A percentile compares a stretch with the other conserved stretches of the same genome.
Evolutionary conservation across 2,329 filamentous ascomycete species (phyloP).

Genomic region (Phialophora tarda): DNA sequence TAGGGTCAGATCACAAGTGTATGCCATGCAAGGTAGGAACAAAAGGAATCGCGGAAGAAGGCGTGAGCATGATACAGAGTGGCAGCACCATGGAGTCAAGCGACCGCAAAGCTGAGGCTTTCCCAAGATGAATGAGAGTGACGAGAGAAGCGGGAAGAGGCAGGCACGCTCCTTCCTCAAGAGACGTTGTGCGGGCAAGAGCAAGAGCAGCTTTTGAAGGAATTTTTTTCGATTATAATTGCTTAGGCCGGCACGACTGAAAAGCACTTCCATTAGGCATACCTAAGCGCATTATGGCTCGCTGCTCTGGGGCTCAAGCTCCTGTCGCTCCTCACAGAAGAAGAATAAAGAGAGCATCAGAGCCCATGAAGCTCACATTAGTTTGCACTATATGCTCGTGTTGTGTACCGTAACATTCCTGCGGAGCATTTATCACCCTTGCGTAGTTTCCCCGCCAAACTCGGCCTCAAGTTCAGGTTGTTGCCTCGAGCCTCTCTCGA

Average conservation of each 20-base stretch:
- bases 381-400: not conserved
- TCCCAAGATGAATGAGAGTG: not conserved
- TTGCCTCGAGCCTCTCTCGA: not conserved
- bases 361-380: not conserved
- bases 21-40: not conserved
- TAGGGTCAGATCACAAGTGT: not conserved
- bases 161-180: constrained; percentile 1
- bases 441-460: not conserved
- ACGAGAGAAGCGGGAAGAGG: not conserved
- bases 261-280: not conserved
- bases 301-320: not conserved
- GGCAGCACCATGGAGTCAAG: not conserved
- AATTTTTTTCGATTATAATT: not conserved
- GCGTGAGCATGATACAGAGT: not conserved
- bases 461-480: not conserved
- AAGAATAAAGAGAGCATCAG: not conserved
- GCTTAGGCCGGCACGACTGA: not conserved
- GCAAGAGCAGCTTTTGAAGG: not conserved
- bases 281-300: not conserved
- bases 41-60: not conserved
- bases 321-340: not conserved
- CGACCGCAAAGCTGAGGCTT: not conserved
- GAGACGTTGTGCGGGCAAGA: not conserved
- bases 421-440: not conserved
- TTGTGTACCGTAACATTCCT: not conserved